phyloP scores from a whole-genome alignment of 106 monocot species.

The Cymbidium sinense region DNA sequence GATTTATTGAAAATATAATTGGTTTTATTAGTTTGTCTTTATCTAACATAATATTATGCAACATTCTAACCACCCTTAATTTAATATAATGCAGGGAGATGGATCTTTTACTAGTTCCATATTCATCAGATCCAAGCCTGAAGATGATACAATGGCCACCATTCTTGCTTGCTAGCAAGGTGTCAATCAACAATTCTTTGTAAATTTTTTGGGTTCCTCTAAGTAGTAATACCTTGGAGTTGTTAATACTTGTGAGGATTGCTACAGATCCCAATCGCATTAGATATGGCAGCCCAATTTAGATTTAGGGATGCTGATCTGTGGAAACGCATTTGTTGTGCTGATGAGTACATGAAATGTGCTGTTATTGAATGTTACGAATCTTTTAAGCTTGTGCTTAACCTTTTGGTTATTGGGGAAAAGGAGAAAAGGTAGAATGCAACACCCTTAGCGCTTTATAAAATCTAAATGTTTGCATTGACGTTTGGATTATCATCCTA shows the following conservation, averaged over 20 bases:
- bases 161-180: slow-evolving; percentile 99
- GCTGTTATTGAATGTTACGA: slow-evolving; percentile 96
- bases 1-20: not conserved
- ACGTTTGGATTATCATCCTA: slow-evolving; percentile 34
- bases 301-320: slow-evolving; percentile 84
- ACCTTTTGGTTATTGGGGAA: slow-evolving; percentile 84
- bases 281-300: slow-evolving; percentile 97
- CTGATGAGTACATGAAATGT: slow-evolving; percentile 99
- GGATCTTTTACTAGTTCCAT: slow-evolving; percentile 93
- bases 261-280: slow-evolving; percentile 85
- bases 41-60: no score
- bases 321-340: slow-evolving; percentile 97
- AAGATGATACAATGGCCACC: slow-evolving; percentile 97
- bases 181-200: slow-evolving; percentile 3
- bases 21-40: not conserved
- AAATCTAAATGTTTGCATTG: not conserved
- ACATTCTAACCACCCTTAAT: no score
- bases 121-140: slow-evolving; percentile 84
- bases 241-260: slow-evolving; percentile 22
- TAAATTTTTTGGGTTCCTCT: not conserved
- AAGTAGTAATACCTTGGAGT: not conserved
- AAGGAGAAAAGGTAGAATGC: slow-evolving; percentile 76
- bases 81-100: slow-evolving; percentile 73
- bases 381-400: slow-evolving; percentile 90
- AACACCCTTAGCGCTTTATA: not conserved